Conservation (phyloP, 129 eudicot species). For the Flaveria robusta region DNA sequence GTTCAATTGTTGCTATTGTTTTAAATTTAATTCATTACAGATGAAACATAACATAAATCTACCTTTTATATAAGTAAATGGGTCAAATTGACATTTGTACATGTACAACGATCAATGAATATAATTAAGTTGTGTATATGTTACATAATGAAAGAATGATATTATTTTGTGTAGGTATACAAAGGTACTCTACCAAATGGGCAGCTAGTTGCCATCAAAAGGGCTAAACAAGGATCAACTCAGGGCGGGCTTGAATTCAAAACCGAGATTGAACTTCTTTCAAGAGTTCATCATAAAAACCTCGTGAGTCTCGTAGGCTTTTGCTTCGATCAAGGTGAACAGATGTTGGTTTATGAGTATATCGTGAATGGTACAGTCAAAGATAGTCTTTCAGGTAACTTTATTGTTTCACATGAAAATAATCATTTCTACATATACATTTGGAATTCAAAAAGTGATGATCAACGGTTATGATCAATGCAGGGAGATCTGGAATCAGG, state of each 20-base stretch:
- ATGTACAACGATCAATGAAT: not conserved
- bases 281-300: slow-evolving; percentile 74
- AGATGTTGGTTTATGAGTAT: slow-evolving; percentile 68
- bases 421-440: not conserved
- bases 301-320: slow-evolving; percentile 66
- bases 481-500: slow-evolving; percentile 58
- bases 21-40: not conserved
- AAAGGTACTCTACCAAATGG: slow-evolving; percentile 60
- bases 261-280: slow-evolving; percentile 78
- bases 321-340: slow-evolving; percentile 69
- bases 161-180: slow-evolving; percentile 48
- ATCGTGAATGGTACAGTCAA: slow-evolving; percentile 57
- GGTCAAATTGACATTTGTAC: not conserved
- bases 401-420: not conserved
- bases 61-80: not conserved
- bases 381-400: slow-evolving; percentile 54
- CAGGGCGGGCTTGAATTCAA: slow-evolving; percentile 67
- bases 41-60: not conserved
- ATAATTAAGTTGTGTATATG: not conserved
- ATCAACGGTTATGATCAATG: not conserved
- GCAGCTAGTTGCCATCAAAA: slow-evolving; percentile 62
- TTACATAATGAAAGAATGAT: not conserved
- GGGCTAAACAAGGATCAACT: slow-evolving; percentile 60
- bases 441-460: not conserved
- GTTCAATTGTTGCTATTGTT: not conserved